Evolutionary conservation across 257 asterid species (phyloP).

Genomic region (Oldenlandia corymbosa): DNA sequence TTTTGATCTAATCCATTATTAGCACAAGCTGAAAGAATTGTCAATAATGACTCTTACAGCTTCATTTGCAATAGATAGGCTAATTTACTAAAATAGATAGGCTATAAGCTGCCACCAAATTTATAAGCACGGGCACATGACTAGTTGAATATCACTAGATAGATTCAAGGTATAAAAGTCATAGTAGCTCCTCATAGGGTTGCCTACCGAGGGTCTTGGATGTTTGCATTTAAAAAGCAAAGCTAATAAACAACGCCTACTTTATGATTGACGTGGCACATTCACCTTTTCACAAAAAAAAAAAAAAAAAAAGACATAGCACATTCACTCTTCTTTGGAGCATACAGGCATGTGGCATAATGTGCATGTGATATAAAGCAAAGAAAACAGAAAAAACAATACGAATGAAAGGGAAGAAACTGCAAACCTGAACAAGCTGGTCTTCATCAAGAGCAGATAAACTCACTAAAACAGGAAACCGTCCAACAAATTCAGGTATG

Average conservation of each 20-base stretch:
- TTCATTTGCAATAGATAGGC: too few relatives aligned
- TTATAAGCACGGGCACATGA: not conserved
- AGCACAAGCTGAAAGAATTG: too few relatives aligned
- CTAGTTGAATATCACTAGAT: not conserved
- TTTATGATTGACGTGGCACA: not conserved
- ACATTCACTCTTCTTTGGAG: too few relatives aligned
- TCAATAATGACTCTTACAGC: too few relatives aligned
- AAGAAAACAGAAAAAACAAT: not conserved
- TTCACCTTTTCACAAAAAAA: not conserved
- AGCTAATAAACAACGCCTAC: not conserved
- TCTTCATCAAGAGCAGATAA: constrained; percentile 76
- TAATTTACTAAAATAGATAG: too few relatives aligned
- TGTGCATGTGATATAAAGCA: not conserved
- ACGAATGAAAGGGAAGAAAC: constrained; percentile 3
- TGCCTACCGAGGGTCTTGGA: not conserved
- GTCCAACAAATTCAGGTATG: constrained; percentile 93
- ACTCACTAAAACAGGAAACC: constrained; percentile 80
- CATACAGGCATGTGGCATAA: too few relatives aligned
- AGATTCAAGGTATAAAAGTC: not conserved
- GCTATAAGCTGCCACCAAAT: not conserved
- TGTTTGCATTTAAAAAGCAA: not conserved
- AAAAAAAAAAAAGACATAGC: too few relatives aligned
- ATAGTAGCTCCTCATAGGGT: not conserved
- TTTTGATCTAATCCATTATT: too few relatives aligned
- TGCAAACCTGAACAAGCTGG: constrained; percentile 74